Evolutionary conservation across 768 basidiomycete genomes (phyloP), one percentile per base, ranked within the genome.

Genomic region (Daedaleopsis nitida): DNA sequence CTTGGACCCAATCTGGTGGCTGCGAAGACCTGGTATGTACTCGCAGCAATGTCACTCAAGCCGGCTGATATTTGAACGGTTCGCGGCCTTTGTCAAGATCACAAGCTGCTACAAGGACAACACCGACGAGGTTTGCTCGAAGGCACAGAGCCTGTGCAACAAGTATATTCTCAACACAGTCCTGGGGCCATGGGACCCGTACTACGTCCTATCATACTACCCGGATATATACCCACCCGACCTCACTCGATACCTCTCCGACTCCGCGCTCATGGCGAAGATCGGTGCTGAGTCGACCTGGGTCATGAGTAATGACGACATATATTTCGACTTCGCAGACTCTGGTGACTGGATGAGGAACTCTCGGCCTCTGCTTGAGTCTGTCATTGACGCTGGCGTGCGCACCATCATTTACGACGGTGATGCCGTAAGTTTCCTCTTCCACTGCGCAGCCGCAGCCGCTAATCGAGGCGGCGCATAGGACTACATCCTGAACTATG

Each of bases 281-380:
- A 81, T 83, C 50, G 82, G 83, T 12, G 78, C 80, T 0, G 76
- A 83, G 63, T 65, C 66, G 3, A 71, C 66, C 0, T 84, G 83
- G 81, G 37, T 70, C 43, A 70, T 76, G 59, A 74, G 76, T 0
- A 84, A 74, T 66, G 32, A 58, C 42, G 60, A 72, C 5, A 79
- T 86, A 9, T 84, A 82, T 63, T 55, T 59, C 42, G 80, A 82
- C 53, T 85, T 85, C 59, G 76, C 80, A 0, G 55, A 55, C 7
- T 81, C 78, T 3, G 83, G 82, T 17, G 86, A 88, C 64, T 86
- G 84, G 84, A 86, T 86, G 83, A 66, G 72, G 39, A 77, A 73
- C 64, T 75, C 74, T 14, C 62, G 78, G 17, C 82, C 81, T 0
- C 62, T 81, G 57, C 72, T 88, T 21, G 84, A 86, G 70, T 76